Conservation (phyloP, 2,329 filamentous ascomycete species). For the Xylariaceae sp. region DNA sequence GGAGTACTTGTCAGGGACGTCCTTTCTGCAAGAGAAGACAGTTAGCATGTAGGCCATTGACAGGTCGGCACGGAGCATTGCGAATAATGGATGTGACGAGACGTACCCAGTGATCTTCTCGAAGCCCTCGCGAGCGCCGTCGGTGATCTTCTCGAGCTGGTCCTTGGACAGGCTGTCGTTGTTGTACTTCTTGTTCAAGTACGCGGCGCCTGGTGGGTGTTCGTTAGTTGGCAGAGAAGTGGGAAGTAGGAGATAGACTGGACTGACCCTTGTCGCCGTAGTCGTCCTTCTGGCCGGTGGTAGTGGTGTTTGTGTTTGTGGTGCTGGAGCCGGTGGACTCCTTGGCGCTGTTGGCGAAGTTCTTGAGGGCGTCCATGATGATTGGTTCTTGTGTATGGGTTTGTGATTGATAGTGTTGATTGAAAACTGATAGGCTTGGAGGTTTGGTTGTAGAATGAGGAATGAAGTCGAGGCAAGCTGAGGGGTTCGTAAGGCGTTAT, state of each 20-base stretch:
- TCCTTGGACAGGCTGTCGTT: conserved; percentile 15
- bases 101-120: conserved; percentile 40
- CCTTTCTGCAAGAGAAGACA: conserved; percentile 30
- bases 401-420: background rate
- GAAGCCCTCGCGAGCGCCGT: conserved; percentile 31
- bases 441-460: background rate
- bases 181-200: conserved; percentile 24
- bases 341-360: conserved; percentile 19
- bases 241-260: conserved; percentile 1
- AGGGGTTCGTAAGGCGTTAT: background rate
- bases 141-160: conserved; percentile 30
- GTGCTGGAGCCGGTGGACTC: conserved; percentile 8
- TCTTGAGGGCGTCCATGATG: conserved; percentile 33
- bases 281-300: conserved; percentile 29
- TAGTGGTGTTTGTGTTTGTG: conserved; percentile 8
- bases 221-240: background rate
- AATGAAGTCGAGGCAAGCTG: background rate
- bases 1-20: conserved; percentile 36
- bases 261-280: conserved; percentile 32
- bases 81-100: background rate
- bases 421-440: background rate
- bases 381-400: conserved; percentile 2
- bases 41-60: background rate
- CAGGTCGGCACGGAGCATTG: background rate
- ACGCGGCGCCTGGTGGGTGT: conserved; percentile 20